Percentiles rank a stretch among this genome's conserved stretches.
These are phyloP conservation scores for Aaosphaeria pasadenensis DNA, from an alignment of 2,329 filamentous ascomycete genomes.

Conservation along the genomic window DNA sequence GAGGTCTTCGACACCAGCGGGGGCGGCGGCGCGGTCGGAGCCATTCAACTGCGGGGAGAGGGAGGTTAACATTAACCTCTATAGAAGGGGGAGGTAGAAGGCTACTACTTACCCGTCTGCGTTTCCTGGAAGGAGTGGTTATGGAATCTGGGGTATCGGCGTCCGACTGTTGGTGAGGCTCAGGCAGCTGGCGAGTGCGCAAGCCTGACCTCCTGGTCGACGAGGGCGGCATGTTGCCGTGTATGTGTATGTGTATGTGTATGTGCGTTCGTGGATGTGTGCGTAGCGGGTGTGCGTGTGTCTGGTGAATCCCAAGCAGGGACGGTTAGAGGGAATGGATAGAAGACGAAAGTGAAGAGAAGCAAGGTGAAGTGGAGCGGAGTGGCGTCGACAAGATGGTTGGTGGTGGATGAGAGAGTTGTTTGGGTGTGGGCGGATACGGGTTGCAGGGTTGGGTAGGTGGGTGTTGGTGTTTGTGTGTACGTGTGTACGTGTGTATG, in stretches of 20 bases:
- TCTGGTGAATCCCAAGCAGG: no score
- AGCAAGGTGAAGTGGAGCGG: no score
- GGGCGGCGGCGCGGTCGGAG: conserved; percentile 16
- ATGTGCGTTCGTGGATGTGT: not conserved
- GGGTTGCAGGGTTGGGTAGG: no score
- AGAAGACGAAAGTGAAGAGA: no score
- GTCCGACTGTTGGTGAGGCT: conserved; percentile 33
- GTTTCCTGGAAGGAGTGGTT: conserved; percentile 47
- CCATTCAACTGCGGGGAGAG: conserved; percentile 31
- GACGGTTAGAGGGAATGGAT: no score
- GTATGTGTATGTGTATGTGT: conserved; percentile 4
- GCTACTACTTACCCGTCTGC: conserved; percentile 40
- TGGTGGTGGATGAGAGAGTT: no score
- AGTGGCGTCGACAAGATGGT: no score
- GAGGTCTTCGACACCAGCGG: conserved; percentile 11
- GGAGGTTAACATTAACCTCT: not conserved
- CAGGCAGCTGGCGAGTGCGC: conserved; percentile 28
- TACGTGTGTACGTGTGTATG: no score
- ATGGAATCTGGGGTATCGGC: conserved; percentile 47
- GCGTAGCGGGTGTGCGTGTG: not conserved
- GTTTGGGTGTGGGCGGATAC: no score
- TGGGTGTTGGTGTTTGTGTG: no score
- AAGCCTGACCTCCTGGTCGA: conserved; percentile 24
- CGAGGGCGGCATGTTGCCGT: conserved; percentile 25
- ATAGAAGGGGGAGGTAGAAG: not conserved